Base-by-base conservation (phyloP, 2,329 filamentous ascomycete genomes). In the Metarhizium humberi region DNA sequence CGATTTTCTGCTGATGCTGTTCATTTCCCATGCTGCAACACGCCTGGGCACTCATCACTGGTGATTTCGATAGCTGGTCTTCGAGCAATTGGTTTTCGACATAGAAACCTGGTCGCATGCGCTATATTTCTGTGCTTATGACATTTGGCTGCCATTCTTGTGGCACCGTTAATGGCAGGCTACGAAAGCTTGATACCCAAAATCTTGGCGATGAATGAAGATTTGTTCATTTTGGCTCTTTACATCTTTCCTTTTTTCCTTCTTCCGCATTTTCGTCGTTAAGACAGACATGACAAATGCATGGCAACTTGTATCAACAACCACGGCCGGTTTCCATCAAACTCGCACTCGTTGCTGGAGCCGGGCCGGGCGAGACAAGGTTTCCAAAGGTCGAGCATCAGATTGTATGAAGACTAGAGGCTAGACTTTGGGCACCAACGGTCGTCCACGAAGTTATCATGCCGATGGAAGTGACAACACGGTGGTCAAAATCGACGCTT, bases 101-200 rank as follows among this genome's bases (percentile, higher is more conserved):
- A 50, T 62, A 55, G 56, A 45, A 55, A 58, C 59, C 54, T 59
- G 61, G 60, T 61, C 57, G 40, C 45, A 48, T 48, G 45, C 45
- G 18, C 8, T 29, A 20, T 45, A 8, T 20, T 11, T 10, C 25
- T 16, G 20, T 48, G 18, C 45, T 30, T 6, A 6, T 48, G 13
- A 14, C 13, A 4, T 11, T 29, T 48, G 45, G 45, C 25, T 48
- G 45, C 11, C 45, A 30, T 16, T 16, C 52, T 43, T 50, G 52
- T 55, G 52, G 36, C 52, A 51, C 40, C 40, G 25, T 55, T 43
- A 52, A 62, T 62, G 62, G 62, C 60, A 46, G 14, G 8, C 25
- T 32, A 50, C 20, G 67, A 63, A 61, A 63, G 62, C 64, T 67
- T 71, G 64, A 73, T 73, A 72, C 69, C 68, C 67, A 63, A 54